Evolutionary conservation across 306 rosid species (phyloP).

Genomic region (Citrullus mucosospermus): DNA sequence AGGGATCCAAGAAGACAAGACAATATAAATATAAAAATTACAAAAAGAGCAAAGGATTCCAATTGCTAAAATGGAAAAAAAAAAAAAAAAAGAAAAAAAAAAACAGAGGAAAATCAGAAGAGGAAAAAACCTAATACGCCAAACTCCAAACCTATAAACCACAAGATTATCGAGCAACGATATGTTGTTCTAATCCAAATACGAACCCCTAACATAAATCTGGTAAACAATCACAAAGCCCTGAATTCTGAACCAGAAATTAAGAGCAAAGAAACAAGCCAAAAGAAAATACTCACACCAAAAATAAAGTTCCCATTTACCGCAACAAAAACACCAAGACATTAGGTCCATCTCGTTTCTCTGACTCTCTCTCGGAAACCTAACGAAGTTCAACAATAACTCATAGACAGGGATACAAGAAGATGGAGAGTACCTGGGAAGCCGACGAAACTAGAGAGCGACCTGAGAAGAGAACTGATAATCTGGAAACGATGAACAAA

Average conservation of each 20-base stretch:
- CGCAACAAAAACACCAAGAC: neutral
- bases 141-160: neutral
- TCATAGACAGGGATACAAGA: neutral
- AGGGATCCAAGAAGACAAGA: neutral
- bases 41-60: neutral
- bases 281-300: neutral
- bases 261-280: neutral
- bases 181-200: neutral
- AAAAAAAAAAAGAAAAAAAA: neutral
- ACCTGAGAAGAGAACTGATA: neutral
- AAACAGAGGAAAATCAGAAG: neutral
- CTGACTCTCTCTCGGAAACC: neutral
- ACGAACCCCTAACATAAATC: neutral
- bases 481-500: neutral
- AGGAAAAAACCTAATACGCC: neutral
- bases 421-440: neutral
- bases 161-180: neutral
- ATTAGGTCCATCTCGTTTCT: neutral
- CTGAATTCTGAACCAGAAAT: neutral
- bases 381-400: neutral
- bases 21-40: neutral
- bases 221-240: neutral
- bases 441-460: neutral
- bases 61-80: neutral
- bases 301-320: neutral